These are phyloP conservation scores for Rhodocollybia butyracea DNA, from an alignment of 768 basidiomycete genomes.

Conservation along the genomic window DNA sequence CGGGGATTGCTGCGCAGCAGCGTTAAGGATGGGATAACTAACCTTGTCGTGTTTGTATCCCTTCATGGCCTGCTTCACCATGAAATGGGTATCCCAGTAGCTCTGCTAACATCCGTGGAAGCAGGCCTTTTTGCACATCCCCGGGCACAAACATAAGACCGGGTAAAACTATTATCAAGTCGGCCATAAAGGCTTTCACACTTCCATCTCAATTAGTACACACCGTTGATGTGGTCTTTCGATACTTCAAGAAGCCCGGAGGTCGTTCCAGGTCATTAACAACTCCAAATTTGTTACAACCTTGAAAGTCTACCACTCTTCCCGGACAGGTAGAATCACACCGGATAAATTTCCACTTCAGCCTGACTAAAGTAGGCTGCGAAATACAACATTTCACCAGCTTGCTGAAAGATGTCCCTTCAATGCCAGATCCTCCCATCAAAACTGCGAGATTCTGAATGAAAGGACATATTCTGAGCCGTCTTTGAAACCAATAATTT, in stretches of 20 bases:
- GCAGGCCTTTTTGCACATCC: constrained; percentile 75
- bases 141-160: constrained; percentile 93
- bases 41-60: constrained; percentile 73
- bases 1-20: too few species aligned
- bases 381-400: too few species aligned
- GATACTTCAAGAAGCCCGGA: constrained; percentile 61
- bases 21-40: too few species aligned
- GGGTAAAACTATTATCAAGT: constrained; percentile 66
- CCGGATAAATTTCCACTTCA: too few species aligned
- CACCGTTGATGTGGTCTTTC: constrained; percentile 77
- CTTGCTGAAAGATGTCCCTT: too few species aligned
- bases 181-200: neutral
- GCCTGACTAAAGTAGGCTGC: too few species aligned
- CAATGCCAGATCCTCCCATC: too few species aligned
- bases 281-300: constrained; percentile 85
- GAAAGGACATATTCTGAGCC: too few species aligned
- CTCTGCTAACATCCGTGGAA: constrained; percentile 90
- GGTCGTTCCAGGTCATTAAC: constrained; percentile 66
- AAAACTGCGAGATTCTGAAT: too few species aligned
- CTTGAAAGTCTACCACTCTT: constrained; percentile 82
- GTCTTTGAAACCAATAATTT: too few species aligned
- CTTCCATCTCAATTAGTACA: too few species aligned
- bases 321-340: constrained; percentile 96
- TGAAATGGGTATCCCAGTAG: constrained; percentile 91
- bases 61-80: constrained; percentile 99